These are phyloP conservation scores for Penicillium sp. DNA, from an alignment of 2,329 filamentous ascomycete species.

Conservation along the genomic window DNA sequence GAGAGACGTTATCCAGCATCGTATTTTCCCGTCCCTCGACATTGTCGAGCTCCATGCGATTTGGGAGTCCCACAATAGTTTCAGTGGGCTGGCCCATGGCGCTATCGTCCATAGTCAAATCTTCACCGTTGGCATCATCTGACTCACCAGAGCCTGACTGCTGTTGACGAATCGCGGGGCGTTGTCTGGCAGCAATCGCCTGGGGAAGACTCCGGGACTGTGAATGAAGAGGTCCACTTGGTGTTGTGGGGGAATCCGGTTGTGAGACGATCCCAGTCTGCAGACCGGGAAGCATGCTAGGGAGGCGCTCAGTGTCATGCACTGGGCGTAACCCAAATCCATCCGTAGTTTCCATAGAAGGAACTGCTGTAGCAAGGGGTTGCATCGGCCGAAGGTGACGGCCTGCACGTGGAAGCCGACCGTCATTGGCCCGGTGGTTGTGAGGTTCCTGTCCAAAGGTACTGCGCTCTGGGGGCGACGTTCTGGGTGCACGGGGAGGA, in stretches of 20 bases:
- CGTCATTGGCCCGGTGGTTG: conserved; percentile 49
- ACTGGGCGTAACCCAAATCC: conserved; percentile 75
- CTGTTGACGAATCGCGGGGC: conserved; percentile 87
- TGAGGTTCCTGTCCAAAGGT: conserved; percentile 60
- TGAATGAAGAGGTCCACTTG: conserved; percentile 66
- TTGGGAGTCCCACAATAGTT: conserved; percentile 76
- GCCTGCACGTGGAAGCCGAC: conserved; percentile 45
- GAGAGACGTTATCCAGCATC: conserved; percentile 70
- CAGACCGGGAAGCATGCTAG: conserved; percentile 74
- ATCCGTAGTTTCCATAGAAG: conserved; percentile 69
- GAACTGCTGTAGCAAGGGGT: conserved; percentile 67
- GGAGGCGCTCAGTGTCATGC: conserved; percentile 78
- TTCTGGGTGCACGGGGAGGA: conserved; percentile 64
- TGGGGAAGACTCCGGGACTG: conserved; percentile 58
- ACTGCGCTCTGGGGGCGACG: conserved; percentile 71
- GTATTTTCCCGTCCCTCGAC: conserved; percentile 76
- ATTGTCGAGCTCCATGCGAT: conserved; percentile 81
- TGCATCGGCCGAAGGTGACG: conserved; percentile 61
- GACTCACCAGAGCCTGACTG: conserved; percentile 81
- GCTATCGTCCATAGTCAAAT: conserved; percentile 72
- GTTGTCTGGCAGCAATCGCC: conserved; percentile 62
- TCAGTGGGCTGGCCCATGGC: conserved; percentile 54
- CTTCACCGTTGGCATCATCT: conserved; percentile 84
- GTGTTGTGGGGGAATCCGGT: conserved; percentile 87
- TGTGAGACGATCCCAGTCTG: conserved; percentile 77